A percentile compares a stretch with the other conserved stretches of the same genome.
Evolutionary conservation across 2,329 filamentous ascomycete species (phyloP).

Genomic region (Boeremia lycopersici): DNA sequence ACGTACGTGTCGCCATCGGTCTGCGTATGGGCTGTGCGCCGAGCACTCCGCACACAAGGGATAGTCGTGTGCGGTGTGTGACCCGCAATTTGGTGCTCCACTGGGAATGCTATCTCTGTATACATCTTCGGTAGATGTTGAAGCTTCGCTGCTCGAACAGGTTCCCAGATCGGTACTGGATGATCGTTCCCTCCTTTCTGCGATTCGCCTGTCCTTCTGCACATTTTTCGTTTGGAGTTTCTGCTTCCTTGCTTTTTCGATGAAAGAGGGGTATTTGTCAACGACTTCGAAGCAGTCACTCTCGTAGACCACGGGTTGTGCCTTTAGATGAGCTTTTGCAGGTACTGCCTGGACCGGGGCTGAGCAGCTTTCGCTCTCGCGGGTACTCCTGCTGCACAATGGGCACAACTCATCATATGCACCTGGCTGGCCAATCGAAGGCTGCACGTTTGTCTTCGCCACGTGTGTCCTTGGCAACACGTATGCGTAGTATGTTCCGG

Average conservation of each 20-base stretch:
- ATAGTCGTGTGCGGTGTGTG: not conserved
- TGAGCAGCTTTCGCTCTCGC: not conserved
- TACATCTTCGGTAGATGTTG: not conserved
- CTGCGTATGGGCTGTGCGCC: not conserved
- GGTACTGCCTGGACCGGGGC: too few species aligned
- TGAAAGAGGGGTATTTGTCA: slow-evolving; percentile 27
- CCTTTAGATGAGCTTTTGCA: not conserved
- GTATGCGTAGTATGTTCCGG: not conserved
- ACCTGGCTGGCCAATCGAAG: not conserved
- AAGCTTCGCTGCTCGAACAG: not conserved
- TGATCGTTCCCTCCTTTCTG: not conserved
- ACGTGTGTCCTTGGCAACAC: not conserved
- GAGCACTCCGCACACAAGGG: not conserved
- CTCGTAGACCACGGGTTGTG: not conserved
- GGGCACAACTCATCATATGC: not conserved
- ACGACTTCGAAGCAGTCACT: slow-evolving; percentile 31
- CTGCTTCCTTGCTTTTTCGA: slow-evolving; percentile 15
- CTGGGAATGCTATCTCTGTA: not conserved
- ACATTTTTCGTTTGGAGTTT: too few species aligned
- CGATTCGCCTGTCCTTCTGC: not conserved
- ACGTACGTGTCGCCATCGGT: not conserved
- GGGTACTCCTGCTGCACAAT: too few species aligned
- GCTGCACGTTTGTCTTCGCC: not conserved
- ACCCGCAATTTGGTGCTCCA: not conserved
- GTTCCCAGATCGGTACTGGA: slow-evolving; percentile 1